Conservation (phyloP, 768 basidiomycete species). For the Baorangia bicolor region DNA sequence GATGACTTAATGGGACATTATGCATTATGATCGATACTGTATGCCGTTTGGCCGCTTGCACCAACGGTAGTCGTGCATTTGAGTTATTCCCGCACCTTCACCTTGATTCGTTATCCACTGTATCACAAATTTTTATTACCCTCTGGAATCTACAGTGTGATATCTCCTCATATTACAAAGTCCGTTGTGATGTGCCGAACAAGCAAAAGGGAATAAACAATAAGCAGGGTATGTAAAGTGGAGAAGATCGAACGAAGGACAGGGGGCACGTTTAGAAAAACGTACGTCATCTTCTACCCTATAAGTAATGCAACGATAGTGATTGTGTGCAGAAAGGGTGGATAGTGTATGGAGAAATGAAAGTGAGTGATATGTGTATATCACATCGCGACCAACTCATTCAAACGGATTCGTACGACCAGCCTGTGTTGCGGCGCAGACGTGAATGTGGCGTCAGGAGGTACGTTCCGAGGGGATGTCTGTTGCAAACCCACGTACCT, state of each 20-base stretch:
- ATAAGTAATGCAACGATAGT: conserved; percentile 8
- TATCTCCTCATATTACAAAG: conserved; percentile 15
- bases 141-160: conserved; percentile 16
- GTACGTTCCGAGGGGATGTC: background rate
- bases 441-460: background rate
- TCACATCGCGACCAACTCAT: conserved; percentile 18
- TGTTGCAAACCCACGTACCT: conserved; percentile 45
- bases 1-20: background rate
- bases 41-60: background rate
- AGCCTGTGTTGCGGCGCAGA: conserved; percentile 42
- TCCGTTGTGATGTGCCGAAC: conserved; percentile 7
- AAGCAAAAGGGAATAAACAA: conserved; percentile 17
- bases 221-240: conserved; percentile 22
- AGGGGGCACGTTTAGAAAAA: background rate
- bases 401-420: conserved; percentile 70
- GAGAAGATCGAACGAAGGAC: conserved; percentile 8
- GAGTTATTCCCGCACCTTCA: background rate
- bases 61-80: background rate
- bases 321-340: conserved; percentile 5
- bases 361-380: background rate
- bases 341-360: conserved; percentile 8
- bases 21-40: background rate
- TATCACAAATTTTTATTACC: background rate
- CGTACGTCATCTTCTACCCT: background rate
- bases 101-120: background rate